Conservation (phyloP, 2,329 filamentous ascomycete genomes). For the Calonectria pseudoturangicola region DNA sequence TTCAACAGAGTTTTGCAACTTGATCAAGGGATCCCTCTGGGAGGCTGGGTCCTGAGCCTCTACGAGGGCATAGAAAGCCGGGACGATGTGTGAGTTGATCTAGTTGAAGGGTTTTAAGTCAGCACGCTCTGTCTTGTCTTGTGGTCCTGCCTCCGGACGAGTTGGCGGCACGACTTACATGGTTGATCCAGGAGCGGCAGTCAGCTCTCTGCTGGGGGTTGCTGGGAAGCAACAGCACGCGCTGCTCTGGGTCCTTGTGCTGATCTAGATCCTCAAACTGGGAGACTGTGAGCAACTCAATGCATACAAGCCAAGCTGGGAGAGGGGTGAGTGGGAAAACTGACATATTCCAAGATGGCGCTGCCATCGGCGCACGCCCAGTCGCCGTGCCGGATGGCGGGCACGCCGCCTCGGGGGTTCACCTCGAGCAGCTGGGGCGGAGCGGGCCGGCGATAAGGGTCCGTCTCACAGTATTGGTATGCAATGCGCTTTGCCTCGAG, state of each 20-base stretch:
- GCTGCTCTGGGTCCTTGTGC: slow-evolving; percentile 80
- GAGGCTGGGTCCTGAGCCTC: slow-evolving; percentile 77
- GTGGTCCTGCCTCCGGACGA: neutral
- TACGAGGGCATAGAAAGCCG: slow-evolving; percentile 84
- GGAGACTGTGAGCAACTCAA: slow-evolving; percentile 12
- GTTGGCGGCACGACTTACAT: slow-evolving; percentile 71
- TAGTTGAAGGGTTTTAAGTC: slow-evolving; percentile 55
- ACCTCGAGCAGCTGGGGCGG: slow-evolving; percentile 78
- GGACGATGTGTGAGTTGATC: slow-evolving; percentile 86
- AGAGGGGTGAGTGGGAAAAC: slow-evolving; percentile 48
- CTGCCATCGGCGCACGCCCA: slow-evolving; percentile 90
- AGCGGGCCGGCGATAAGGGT: slow-evolving; percentile 83
- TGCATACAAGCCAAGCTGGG: too few species aligned
- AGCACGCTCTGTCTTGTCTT: neutral
- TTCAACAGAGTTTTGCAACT: slow-evolving; percentile 79
- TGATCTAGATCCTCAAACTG: slow-evolving; percentile 82
- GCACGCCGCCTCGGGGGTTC: slow-evolving; percentile 85
- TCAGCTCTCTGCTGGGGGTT: slow-evolving; percentile 81
- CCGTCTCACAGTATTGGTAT: slow-evolving; percentile 92
- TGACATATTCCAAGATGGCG: slow-evolving; percentile 89
- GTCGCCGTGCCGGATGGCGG: slow-evolving; percentile 84
- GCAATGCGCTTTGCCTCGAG: slow-evolving; percentile 85
- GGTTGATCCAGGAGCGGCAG: slow-evolving; percentile 87
- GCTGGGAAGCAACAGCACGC: slow-evolving; percentile 77
- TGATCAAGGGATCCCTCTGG: slow-evolving; percentile 75